phyloP scores from a whole-genome alignment of 169 alveolate genomes.

The Cystoisospora suis region DNA sequence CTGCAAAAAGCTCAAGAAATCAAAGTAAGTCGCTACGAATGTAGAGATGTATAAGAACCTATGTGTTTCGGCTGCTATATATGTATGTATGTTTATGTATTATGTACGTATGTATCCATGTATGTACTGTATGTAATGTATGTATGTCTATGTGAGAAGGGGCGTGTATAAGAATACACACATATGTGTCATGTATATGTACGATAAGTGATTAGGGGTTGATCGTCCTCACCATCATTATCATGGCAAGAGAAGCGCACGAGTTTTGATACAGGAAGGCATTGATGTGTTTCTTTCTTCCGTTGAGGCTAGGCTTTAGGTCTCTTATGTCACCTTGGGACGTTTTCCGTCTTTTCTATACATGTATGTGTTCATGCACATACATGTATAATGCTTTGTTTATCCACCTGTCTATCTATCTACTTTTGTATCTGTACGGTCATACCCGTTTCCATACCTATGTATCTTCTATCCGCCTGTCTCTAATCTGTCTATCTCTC shows the following conservation, averaged over 20 bases:
- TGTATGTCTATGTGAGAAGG: too few relatives aligned
- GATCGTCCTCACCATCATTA: too few relatives aligned
- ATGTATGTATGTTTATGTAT: not conserved
- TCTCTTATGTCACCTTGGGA: too few relatives aligned
- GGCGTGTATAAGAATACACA: not conserved
- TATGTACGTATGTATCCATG: not conserved
- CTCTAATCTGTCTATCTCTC: too few relatives aligned
- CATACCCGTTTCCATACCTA: not conserved
- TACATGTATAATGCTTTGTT: not conserved
- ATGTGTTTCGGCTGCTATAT: not conserved
- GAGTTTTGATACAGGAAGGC: too few relatives aligned
- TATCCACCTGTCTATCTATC: not conserved
- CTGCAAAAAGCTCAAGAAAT: not conserved
- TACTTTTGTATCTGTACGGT: not conserved
- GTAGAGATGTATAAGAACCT: not conserved
- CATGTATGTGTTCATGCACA: not conserved
- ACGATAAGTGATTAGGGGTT: too few relatives aligned
- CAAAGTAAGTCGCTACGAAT: not conserved
- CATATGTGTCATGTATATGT: not conserved
- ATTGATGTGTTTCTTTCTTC: too few relatives aligned
- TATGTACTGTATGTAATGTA: not conserved
- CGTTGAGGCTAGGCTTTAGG: too few relatives aligned
- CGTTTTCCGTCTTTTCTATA: too few relatives aligned
- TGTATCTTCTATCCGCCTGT: too few relatives aligned
- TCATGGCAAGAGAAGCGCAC: too few relatives aligned